Evolutionary conservation across 345 rosid genomes (phyloP).

Genomic region (Linum tenue): DNA sequence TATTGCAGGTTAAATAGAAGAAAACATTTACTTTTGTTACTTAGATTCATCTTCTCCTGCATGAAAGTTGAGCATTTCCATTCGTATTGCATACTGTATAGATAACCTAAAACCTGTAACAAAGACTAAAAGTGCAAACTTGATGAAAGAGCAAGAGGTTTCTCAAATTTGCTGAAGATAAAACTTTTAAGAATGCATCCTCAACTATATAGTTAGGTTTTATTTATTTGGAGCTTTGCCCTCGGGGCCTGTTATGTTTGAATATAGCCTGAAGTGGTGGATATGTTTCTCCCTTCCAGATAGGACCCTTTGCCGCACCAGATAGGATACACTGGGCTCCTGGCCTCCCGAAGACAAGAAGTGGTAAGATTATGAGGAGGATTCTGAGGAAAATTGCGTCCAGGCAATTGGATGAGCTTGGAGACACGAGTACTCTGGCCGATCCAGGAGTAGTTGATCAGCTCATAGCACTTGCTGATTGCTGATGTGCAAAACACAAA

Average conservation of each 20-base stretch:
- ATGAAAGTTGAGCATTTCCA: background rate
- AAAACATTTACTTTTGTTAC: too few relatives aligned
- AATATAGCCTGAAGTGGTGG: slow-evolving; percentile 1
- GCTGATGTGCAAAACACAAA: slow-evolving; percentile 12
- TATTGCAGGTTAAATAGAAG: background rate
- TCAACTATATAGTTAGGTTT: background rate
- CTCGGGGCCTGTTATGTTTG: background rate
- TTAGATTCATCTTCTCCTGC: background rate
- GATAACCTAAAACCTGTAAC: background rate
- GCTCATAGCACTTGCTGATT: slow-evolving; percentile 65
- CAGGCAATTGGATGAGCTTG: slow-evolving; percentile 66
- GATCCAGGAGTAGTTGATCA: slow-evolving; percentile 75
- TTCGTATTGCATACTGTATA: background rate
- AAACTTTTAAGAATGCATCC: background rate
- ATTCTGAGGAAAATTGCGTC: slow-evolving; percentile 86
- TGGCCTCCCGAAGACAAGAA: slow-evolving; percentile 85
- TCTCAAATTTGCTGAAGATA: background rate
- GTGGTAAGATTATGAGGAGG: slow-evolving; percentile 97
- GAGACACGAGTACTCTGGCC: slow-evolving; percentile 87
- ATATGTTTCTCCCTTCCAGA: slow-evolving; percentile 26
- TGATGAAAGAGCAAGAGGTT: background rate
- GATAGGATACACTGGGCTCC: slow-evolving; percentile 95
- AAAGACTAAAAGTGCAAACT: background rate
- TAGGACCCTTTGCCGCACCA: slow-evolving; percentile 96
- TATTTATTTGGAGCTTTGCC: background rate